These are phyloP conservation scores for Diplodia mutila DNA, from an alignment of 2,329 filamentous ascomycete species.

Conservation along the genomic window DNA sequence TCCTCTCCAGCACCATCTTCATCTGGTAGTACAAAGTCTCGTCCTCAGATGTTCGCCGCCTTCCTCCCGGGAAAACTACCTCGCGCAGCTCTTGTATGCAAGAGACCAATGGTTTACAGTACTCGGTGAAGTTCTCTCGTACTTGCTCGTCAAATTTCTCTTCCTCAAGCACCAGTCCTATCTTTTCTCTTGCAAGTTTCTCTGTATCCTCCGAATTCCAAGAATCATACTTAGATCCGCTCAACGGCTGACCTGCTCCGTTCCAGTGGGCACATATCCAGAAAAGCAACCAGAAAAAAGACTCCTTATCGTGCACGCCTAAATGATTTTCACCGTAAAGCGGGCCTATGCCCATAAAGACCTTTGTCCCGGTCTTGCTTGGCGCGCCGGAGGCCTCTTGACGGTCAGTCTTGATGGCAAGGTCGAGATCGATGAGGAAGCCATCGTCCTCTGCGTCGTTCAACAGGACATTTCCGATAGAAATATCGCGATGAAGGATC, in stretches of 20 bases:
- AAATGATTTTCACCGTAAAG: conserved; percentile 49
- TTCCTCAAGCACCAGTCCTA: conserved; percentile 30
- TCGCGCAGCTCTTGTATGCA: conserved; percentile 46
- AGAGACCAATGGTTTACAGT: conserved; percentile 44
- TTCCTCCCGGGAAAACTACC: conserved; percentile 40
- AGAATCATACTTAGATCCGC: conserved; percentile 35
- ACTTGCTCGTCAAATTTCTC: conserved; percentile 38
- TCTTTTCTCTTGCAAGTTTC: conserved; percentile 34
- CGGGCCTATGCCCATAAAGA: conserved; percentile 53
- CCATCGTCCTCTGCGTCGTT: conserved; percentile 45
- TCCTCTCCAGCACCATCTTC: not conserved
- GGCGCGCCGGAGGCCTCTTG: conserved; percentile 45
- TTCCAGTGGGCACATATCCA: conserved; percentile 52
- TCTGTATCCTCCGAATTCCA: conserved; percentile 44
- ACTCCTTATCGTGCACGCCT: conserved; percentile 56
- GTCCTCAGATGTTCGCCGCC: conserved; percentile 5
- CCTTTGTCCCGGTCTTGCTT: conserved; percentile 50
- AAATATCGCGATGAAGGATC: conserved; percentile 52
- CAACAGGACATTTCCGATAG: conserved; percentile 53
- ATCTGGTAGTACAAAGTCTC: not conserved
- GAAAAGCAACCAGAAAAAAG: conserved; percentile 55
- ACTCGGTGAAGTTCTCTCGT: conserved; percentile 39
- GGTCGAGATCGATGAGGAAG: conserved; percentile 52
- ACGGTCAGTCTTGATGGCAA: conserved; percentile 42
- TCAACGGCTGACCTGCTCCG: conserved; percentile 37